Percentiles rank a stretch among this genome's conserved stretches.
These are phyloP conservation scores for Cordyceps pruinosa DNA, from an alignment of 2,329 filamentous ascomycete species.

Conservation along the genomic window DNA sequence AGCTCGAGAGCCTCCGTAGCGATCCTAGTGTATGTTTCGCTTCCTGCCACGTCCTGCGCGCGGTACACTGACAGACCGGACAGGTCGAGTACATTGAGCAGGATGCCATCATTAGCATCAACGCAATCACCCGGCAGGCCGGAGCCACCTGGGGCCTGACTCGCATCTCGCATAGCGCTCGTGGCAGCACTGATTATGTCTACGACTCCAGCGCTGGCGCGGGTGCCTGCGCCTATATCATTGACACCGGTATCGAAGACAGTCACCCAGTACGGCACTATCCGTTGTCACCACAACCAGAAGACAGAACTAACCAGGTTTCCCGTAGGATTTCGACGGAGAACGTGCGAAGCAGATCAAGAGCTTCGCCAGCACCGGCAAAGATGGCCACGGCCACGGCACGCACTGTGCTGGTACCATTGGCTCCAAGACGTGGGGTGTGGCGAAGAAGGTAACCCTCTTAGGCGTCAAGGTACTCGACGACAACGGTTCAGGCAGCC, in stretches of 20 bases:
- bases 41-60: background rate
- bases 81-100: constrained; percentile 31
- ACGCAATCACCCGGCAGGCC: constrained; percentile 22
- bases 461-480: constrained; percentile 37
- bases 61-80: background rate
- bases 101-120: constrained; percentile 26
- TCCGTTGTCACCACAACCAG: constrained; percentile 4
- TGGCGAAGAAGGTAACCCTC: constrained; percentile 35
- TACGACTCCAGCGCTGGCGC: constrained; percentile 29
- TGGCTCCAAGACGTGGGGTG: constrained; percentile 21
- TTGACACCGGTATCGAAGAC: constrained; percentile 35
- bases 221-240: constrained; percentile 34
- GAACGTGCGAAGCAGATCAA: constrained; percentile 21
- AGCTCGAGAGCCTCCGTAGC: constrained; percentile 17
- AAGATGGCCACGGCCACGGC: constrained; percentile 29
- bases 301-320: background rate
- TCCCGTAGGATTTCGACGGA: constrained; percentile 19
- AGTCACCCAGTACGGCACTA: constrained; percentile 24
- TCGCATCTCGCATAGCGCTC: constrained; percentile 25
- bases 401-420: constrained; percentile 25
- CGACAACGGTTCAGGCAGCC: constrained; percentile 27
- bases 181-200: constrained; percentile 22
- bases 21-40: constrained; percentile 17
- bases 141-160: constrained; percentile 32
- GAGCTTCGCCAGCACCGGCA: constrained; percentile 15